phyloP scores from a whole-genome alignment of 345 rosid species.

The Aquilaria sinensis region DNA sequence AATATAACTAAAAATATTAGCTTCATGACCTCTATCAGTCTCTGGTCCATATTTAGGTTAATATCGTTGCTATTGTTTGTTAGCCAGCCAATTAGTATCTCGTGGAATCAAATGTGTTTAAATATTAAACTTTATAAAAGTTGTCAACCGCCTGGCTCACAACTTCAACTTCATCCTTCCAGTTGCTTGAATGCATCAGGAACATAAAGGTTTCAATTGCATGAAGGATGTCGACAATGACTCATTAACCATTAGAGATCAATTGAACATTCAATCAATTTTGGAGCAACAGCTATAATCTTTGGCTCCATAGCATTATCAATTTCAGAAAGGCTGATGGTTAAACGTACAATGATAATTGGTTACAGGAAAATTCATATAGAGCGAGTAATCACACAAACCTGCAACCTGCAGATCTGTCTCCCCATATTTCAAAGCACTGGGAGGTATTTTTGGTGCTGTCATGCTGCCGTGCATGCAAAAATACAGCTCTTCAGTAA shows the following conservation, averaged over 20 bases:
- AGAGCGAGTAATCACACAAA: slow-evolving; percentile 12
- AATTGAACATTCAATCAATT: neutral
- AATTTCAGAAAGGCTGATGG: no score
- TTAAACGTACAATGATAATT: neutral
- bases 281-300: neutral
- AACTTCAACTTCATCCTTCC: no score
- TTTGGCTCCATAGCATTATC: neutral
- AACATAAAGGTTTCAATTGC: no score
- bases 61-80: no score
- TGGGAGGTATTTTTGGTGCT: slow-evolving; percentile 67
- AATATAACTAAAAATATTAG: no score
- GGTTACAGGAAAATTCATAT: neutral
- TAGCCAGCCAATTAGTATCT: no score
- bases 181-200: neutral
- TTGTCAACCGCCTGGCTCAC: no score
- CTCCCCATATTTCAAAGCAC: slow-evolving; percentile 72
- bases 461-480: slow-evolving; percentile 51
- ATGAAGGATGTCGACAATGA: no score
- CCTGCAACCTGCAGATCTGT: slow-evolving; percentile 67
- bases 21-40: no score
- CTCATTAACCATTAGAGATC: neutral
- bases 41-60: no score
- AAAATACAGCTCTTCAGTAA: neutral
- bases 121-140: no score
- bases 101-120: no score